phyloP scores from a whole-genome alignment of 257 asterid species.

The Gentiana dahurica region DNA sequence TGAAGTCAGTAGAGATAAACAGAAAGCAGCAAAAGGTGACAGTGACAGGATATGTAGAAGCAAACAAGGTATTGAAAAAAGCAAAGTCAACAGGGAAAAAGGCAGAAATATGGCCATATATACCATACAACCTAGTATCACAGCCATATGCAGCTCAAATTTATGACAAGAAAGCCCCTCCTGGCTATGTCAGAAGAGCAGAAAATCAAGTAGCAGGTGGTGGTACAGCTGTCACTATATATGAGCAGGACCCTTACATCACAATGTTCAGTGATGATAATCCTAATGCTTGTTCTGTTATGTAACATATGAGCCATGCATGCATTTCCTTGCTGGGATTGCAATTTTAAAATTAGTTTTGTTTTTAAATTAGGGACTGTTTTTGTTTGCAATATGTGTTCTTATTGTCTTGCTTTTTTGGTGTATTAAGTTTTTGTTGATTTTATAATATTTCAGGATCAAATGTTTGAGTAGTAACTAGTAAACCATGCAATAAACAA shows the following conservation, averaged over 20 bases:
- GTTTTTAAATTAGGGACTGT: too few species aligned
- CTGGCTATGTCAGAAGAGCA: conserved; percentile 61
- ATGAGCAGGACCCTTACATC: conserved; percentile 53
- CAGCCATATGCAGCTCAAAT: conserved; percentile 67
- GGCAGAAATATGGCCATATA: conserved; percentile 88
- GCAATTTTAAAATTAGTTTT: too few species aligned
- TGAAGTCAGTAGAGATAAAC: conserved; percentile 65
- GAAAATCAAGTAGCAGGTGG: conserved; percentile 24
- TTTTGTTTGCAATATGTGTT: too few species aligned
- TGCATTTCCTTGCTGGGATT: too few species aligned
- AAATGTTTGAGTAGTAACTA: too few species aligned
- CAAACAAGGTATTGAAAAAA: conserved; percentile 64
- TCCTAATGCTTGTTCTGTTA: conserved; percentile 74
- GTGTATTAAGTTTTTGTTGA: too few species aligned
- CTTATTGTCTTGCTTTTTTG: too few species aligned
- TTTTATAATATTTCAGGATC: too few species aligned
- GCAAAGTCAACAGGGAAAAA: conserved; percentile 80
- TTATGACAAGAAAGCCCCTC: conserved; percentile 88
- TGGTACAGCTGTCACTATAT: conserved; percentile 14
- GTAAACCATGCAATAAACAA: too few species aligned
- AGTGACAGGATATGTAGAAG: conserved; percentile 60
- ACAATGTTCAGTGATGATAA: conserved; percentile 78
- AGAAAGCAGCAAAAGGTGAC: conserved; percentile 78
- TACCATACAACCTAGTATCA: conserved; percentile 78
- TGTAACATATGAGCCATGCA: conserved; percentile 24